Evolutionary conservation across 169 alveolate genomes (phyloP).

Genomic region (Plasmodium coatneyi): DNA sequence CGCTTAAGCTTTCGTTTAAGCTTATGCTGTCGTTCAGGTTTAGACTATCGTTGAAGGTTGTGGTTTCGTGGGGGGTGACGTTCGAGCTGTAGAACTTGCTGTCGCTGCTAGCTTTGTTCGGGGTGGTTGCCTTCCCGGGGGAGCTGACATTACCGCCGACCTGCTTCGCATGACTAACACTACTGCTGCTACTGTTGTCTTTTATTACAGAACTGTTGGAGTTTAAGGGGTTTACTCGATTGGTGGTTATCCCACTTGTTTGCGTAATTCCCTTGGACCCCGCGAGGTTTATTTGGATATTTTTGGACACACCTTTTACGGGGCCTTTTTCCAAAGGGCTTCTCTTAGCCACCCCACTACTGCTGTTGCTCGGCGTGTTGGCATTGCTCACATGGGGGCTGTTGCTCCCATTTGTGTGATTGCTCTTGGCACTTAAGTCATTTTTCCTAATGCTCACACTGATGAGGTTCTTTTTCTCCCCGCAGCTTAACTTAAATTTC

Average conservation of each 20-base stretch:
- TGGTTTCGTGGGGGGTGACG: background rate
- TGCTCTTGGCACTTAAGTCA: constrained; percentile 10
- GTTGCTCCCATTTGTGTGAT: background rate
- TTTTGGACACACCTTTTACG: constrained; percentile 10
- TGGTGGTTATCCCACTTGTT: background rate
- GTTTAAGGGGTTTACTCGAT: background rate
- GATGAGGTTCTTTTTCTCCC: constrained; percentile 35
- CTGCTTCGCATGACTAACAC: background rate
- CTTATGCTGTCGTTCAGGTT: background rate
- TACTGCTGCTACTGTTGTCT: background rate
- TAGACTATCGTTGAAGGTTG: background rate
- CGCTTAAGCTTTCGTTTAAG: background rate
- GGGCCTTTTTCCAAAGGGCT: constrained; percentile 7
- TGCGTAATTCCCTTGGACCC: constrained; percentile 25
- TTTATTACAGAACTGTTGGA: background rate
- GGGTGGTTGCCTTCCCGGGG: background rate
- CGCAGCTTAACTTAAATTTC: constrained; percentile 47
- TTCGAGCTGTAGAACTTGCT: background rate
- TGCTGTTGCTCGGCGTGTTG: background rate
- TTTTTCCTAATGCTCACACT: constrained; percentile 10
- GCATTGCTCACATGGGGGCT: background rate
- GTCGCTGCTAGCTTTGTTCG: background rate
- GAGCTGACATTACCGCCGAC: background rate
- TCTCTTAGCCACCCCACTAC: background rate
- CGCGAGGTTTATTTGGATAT: constrained; percentile 57